Evolutionary conservation across 2,329 filamentous ascomycete species (phyloP).

Genomic region (Fusarium sp.): DNA sequence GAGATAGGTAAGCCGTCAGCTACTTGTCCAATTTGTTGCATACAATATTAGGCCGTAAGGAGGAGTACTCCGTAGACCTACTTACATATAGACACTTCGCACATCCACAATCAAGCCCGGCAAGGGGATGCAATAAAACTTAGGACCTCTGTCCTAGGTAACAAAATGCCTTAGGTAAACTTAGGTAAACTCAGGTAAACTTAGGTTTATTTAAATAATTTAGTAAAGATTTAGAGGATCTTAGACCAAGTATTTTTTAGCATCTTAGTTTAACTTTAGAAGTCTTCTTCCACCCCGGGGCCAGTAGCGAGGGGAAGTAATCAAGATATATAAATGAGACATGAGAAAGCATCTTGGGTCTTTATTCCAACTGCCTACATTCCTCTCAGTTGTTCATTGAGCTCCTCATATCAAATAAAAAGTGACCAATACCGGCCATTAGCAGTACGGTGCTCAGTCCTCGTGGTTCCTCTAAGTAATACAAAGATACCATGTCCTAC

Average conservation of each 20-base stretch:
- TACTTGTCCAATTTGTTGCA: background rate
- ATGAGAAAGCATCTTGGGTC: background rate
- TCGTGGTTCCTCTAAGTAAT: background rate
- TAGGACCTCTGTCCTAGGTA: too few relatives aligned
- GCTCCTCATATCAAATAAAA: background rate
- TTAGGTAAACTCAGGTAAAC: too few relatives aligned
- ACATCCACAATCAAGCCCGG: background rate
- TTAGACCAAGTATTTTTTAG: too few relatives aligned
- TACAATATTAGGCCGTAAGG: background rate
- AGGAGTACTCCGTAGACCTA: background rate
- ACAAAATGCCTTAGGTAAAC: too few relatives aligned
- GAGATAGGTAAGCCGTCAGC: background rate
- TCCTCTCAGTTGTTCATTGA: background rate
- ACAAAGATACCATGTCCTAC: background rate
- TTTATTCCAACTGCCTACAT: background rate
- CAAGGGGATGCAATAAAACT: too few relatives aligned
- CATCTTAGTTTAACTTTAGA: too few relatives aligned
- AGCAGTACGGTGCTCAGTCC: background rate
- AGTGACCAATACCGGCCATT: background rate
- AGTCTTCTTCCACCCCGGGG: too few relatives aligned
- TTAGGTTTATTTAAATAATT: too few relatives aligned
- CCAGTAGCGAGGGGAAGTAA: background rate
- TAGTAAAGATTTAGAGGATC: too few relatives aligned
- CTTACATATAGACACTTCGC: background rate
- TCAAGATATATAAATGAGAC: background rate